Evolutionary conservation across 1,284 basidiomycete genomes (phyloP).

Genomic region (Trametes versicolor): DNA sequence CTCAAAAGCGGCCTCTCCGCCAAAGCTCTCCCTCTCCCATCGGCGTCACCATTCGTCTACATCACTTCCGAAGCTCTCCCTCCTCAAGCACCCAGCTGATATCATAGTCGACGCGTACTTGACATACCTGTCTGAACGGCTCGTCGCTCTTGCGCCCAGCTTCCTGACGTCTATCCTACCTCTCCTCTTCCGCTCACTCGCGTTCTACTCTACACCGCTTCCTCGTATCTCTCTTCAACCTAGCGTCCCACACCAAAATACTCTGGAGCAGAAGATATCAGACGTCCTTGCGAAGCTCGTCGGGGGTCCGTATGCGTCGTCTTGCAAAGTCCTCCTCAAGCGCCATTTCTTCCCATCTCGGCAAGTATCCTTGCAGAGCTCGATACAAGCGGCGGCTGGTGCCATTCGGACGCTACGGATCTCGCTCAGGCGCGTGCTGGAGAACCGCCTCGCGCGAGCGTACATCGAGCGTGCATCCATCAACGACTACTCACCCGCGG

Average conservation of each 20-base stretch:
- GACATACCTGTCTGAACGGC: slow-evolving; percentile 65
- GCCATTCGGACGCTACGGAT: slow-evolving; percentile 74
- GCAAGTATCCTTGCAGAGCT: slow-evolving; percentile 31
- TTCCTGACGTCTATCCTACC: slow-evolving; percentile 68
- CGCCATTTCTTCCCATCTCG: slow-evolving; percentile 52
- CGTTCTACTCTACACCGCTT: slow-evolving; percentile 68
- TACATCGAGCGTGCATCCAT: slow-evolving; percentile 66
- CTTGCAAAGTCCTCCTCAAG: slow-evolving; percentile 70
- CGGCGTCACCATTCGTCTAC: slow-evolving; percentile 65
- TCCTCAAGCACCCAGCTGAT: slow-evolving; percentile 56
- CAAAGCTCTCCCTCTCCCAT: slow-evolving; percentile 52
- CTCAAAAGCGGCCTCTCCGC: slow-evolving; percentile 42
- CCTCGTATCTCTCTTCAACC: slow-evolving; percentile 66
- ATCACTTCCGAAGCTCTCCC: slow-evolving; percentile 49
- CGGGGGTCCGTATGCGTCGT: slow-evolving; percentile 68
- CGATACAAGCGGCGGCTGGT: slow-evolving; percentile 64
- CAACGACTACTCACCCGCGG: slow-evolving; percentile 63
- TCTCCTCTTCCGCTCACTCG: slow-evolving; percentile 73
- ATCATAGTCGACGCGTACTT: slow-evolving; percentile 71
- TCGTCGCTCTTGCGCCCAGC: slow-evolving; percentile 63
- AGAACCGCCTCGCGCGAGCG: slow-evolving; percentile 68
- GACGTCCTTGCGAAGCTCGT: slow-evolving; percentile 65
- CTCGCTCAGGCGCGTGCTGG: slow-evolving; percentile 68
- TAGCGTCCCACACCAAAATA: slow-evolving; percentile 47
- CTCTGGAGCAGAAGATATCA: slow-evolving; percentile 63